Evolutionary conservation across 495 filamentous ascomycete genomes (phyloP).

Genomic region (Lophiostoma macrostomum): DNA sequence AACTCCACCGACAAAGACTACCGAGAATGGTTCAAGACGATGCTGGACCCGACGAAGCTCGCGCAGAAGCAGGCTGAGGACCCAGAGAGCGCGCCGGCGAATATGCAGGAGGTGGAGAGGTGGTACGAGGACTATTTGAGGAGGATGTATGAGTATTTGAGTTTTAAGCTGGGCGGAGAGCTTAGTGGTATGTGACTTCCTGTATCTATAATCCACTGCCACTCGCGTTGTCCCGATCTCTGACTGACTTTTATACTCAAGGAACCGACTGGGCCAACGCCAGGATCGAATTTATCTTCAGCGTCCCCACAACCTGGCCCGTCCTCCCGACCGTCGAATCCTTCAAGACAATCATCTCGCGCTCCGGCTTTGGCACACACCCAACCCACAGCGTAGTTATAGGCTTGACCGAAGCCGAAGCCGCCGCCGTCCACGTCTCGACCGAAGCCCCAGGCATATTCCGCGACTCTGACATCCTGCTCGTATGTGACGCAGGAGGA

Average conservation of each 20-base stretch:
- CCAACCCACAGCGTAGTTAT: constrained; percentile 51
- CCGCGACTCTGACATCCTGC: constrained; percentile 46
- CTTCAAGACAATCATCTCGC: constrained; percentile 50
- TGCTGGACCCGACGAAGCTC: constrained; percentile 49
- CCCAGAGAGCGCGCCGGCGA: constrained; percentile 34
- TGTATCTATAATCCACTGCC: too few species aligned
- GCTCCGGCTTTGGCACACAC: constrained; percentile 51
- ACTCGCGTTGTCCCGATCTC: too few species aligned
- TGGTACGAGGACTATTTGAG: constrained; percentile 56
- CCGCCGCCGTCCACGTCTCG: constrained; percentile 58
- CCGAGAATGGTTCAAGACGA: constrained; percentile 62
- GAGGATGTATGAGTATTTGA: constrained; percentile 55
- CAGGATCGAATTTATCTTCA: constrained; percentile 62
- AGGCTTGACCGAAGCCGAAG: constrained; percentile 67
- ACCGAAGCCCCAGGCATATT: constrained; percentile 42
- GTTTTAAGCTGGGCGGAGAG: constrained; percentile 45
- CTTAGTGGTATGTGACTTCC: too few species aligned
- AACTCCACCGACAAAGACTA: constrained; percentile 43
- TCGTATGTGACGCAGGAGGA: constrained; percentile 57
- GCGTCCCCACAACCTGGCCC: constrained; percentile 67
- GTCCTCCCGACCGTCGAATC: constrained; percentile 55
- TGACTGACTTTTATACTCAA: too few species aligned
- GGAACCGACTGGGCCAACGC: constrained; percentile 46
- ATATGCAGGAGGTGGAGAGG: constrained; percentile 48
- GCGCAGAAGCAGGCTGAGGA: constrained; percentile 35